Base-by-base conservation (phyloP, 768 basidiomycete species). In the Pulveroboletus ravenelii region DNA sequence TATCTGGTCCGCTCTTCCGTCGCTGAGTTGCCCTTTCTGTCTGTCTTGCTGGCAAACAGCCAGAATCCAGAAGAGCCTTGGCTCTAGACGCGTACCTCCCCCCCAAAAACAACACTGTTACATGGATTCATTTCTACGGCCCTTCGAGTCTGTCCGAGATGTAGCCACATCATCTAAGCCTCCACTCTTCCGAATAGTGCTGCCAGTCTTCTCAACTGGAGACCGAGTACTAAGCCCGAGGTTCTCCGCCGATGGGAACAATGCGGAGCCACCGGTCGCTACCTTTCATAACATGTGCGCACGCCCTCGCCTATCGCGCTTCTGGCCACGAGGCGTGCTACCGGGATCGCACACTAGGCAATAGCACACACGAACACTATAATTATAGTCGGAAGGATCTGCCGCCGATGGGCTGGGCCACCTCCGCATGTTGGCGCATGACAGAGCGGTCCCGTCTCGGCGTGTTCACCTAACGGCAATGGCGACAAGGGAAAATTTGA, bases 401-500 rank as follows among this genome's bases (percentile, higher is more conserved):
- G 10, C 27, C 41, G 17, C 41, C 29, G 17, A 52, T 34, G 18
- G 6, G 14, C 15, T 35, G 36, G 39, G 18, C 27, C 12, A 17
- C 36, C 34, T 32, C 52, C 47, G 23, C 41, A 49, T 55, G 40
- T 30, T 45, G 32, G 42, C 48, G 27, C 31, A 10, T 23, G 40
- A 50, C 18, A 23, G 17, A 23, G 51, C 52, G 56, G 62, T 43
- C 41, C 60, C 53, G 57, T 51, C 39, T 50, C 48, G 55, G 48
- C 38, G 17, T 51, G 30, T 58, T 44, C 41, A 49, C 41, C 41
- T 6, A 47, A 48, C 34, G 30, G 39, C 45, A 23, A 23, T 23
- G 20, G 20, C 20, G 20, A 23, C 20, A 23, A 23, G 4, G 20
- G 20, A 23, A 23, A 45, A 37, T 25, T 32, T 32, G 17, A 29